Evolutionary conservation across 306 rosid genomes (phyloP).

Genomic region (Rosa rugosa): DNA sequence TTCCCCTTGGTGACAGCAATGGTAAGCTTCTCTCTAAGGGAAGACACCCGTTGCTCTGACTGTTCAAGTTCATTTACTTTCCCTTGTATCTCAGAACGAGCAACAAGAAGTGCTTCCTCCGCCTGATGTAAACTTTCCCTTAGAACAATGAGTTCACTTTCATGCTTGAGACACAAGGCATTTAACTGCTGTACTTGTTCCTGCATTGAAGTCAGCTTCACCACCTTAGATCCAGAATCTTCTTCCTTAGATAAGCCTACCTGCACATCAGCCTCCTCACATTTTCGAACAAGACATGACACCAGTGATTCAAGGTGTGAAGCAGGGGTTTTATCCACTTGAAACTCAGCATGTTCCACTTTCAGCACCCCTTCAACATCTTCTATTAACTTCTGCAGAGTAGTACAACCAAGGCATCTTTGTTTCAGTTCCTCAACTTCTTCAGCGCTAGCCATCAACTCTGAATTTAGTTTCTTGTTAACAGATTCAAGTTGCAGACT

Average conservation of each 20-base stretch:
- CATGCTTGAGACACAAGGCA: constrained; percentile 56
- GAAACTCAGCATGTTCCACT: constrained; percentile 38
- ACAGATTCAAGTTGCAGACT: constrained; percentile 61
- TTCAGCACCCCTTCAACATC: constrained; percentile 55
- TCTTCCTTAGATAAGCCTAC: constrained; percentile 42
- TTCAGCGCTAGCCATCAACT: constrained; percentile 53
- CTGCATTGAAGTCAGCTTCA: constrained; percentile 55
- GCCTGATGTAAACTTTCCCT: constrained; percentile 75
- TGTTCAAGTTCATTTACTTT: constrained; percentile 71
- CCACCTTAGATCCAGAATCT: constrained; percentile 45
- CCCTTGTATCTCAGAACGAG: constrained; percentile 54
- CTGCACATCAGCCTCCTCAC: constrained; percentile 55
- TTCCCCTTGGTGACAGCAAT: constrained; percentile 98
- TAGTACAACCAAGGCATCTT: constrained; percentile 54
- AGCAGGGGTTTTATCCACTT: constrained; percentile 45
- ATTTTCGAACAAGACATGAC: constrained; percentile 67
- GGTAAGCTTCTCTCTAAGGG: constrained; percentile 86
- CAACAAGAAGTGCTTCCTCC: constrained; percentile 56
- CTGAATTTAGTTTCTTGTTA: constrained; percentile 51
- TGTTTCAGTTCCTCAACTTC: constrained; percentile 62
- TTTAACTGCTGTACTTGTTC: constrained; percentile 50
- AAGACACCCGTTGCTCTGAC: constrained; percentile 80
- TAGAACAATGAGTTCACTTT: constrained; percentile 61
- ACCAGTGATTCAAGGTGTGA: constrained; percentile 55
- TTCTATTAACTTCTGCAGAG: constrained; percentile 55